Evolutionary conservation across 179 eudicot genomes (phyloP), one percentile per base, ranked within the genome.

Genomic region (Sideroxylon spinosum): DNA sequence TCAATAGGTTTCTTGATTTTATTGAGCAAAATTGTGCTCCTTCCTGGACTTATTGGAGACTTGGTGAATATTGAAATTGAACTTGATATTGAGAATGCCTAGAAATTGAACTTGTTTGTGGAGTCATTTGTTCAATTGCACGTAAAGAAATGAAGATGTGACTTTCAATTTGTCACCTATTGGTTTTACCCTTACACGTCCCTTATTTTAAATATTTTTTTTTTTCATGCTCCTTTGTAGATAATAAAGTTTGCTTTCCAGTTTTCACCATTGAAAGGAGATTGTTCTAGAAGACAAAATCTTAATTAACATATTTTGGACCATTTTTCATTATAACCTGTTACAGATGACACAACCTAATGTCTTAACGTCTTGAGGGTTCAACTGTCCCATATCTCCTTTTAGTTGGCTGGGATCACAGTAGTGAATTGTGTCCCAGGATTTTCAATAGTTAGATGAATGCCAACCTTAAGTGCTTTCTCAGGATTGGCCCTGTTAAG

Each of bases 351-450:
- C 44, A 37, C 5, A 37, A 37, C 44, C 44, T 37, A 3, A 37
- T 6, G 4, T 37, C 44, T 37, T 37, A 3, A 37, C 44, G 4
- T 37, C 44, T 37, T 37, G 44, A 37, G 44, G 44, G 44, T 37
- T 37, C 44, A 37, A 37, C 23, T 20, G 4, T 2, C 52, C 71
- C 14, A 44, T 68, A 67, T 44, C 55, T 68, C 25, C 4, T 14
- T 68, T 68, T 68, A 44, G 53, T 68, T 68, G 72, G 73, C 23
- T 68, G 28, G 19, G n/a, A 68, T 68, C 73, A 46, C 28, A 46
- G 17, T 44, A 53, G 55, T 68, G 71, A 32, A 50, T 67, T 67
- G 13, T 19, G 16, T 48, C 55, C 14, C 14, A 20, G 26, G 63
- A 55, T 56, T 55, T 26, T 55, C n/a, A 25, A 23, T 22, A 6